Conservation (phyloP, 2,329 filamentous ascomycete species). For the Talaromyces verruculosus region DNA sequence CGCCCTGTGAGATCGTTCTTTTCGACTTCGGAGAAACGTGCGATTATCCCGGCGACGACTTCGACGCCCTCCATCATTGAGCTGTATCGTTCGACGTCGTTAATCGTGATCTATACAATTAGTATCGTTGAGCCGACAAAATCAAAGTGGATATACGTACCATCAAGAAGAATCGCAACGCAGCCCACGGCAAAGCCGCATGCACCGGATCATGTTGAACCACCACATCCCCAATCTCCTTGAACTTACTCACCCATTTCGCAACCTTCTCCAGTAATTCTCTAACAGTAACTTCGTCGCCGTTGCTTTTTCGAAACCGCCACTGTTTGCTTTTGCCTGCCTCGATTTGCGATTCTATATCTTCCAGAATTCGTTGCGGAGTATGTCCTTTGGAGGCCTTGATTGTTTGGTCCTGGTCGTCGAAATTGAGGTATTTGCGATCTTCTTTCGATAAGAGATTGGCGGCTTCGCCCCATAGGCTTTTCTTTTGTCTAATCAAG, state of each 20-base stretch:
- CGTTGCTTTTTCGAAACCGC: neutral
- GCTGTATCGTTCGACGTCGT: neutral
- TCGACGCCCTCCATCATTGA: neutral
- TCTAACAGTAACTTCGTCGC: neutral
- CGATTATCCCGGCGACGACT: slow-evolving; percentile 1
- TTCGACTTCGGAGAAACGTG: slow-evolving; percentile 1
- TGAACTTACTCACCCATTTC: slow-evolving; percentile 9
- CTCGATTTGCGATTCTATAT: neutral
- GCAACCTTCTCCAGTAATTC: neutral
- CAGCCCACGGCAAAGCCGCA: neutral
- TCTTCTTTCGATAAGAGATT: neutral
- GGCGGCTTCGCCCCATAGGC: neutral
- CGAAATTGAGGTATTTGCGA: neutral
- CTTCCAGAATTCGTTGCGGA: neutral
- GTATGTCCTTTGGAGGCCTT: neutral
- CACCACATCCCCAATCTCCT: neutral
- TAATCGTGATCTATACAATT: neutral
- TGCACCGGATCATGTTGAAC: slow-evolving; percentile 1
- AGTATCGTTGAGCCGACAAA: neutral
- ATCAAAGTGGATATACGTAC: neutral
- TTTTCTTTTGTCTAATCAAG: neutral
- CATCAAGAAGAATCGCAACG: neutral
- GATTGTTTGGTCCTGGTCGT: neutral
- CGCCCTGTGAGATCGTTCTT: slow-evolving; percentile 5
- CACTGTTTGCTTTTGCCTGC: neutral